phyloP scores from a whole-genome alignment of 2,329 filamentous ascomycete species.

The Sporothrix globosa region DNA sequence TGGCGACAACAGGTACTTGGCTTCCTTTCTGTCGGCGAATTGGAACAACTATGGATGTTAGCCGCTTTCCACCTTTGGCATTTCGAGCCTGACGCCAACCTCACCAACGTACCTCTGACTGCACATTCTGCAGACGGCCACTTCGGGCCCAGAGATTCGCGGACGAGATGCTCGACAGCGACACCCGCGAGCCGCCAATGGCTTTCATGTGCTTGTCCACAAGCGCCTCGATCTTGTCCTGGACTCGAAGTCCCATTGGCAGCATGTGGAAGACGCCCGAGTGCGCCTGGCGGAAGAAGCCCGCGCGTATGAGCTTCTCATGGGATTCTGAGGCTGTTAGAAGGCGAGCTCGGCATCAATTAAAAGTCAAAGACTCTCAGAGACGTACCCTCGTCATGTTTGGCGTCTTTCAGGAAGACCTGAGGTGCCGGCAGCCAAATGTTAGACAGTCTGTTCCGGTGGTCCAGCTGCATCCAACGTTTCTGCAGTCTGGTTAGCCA shows the following conservation, averaged over 20 bases:
- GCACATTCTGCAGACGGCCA: constrained; percentile 73
- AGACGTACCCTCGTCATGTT: constrained; percentile 56
- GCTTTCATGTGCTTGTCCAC: constrained; percentile 88
- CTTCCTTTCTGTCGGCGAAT: constrained; percentile 76
- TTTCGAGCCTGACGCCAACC: background rate
- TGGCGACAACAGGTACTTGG: constrained; percentile 76
- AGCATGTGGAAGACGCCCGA: constrained; percentile 91
- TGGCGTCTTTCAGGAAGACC: constrained; percentile 58
- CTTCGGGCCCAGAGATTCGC: constrained; percentile 82
- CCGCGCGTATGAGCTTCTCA: constrained; percentile 68
- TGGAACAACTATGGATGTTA: constrained; percentile 67
- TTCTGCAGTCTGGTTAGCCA: background rate
- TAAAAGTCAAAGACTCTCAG: background rate
- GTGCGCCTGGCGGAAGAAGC: constrained; percentile 76
- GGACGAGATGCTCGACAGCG: constrained; percentile 82
- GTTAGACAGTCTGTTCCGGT: constrained; percentile 61
- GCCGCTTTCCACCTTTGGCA: constrained; percentile 31
- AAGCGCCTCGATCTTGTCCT: constrained; percentile 81
- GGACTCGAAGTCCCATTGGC: constrained; percentile 82
- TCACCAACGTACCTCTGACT: constrained; percentile 64
- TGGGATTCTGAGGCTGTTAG: constrained; percentile 58
- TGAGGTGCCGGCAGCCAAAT: constrained; percentile 76
- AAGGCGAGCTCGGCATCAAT: constrained; percentile 27
- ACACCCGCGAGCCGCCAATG: constrained; percentile 79
- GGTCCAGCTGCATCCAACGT: constrained; percentile 37